Evolutionary conservation across 371 early-diverging fungal genomes (phyloP), one percentile per base, ranked within the genome.

Genomic region (Smittium mucronatum): DNA sequence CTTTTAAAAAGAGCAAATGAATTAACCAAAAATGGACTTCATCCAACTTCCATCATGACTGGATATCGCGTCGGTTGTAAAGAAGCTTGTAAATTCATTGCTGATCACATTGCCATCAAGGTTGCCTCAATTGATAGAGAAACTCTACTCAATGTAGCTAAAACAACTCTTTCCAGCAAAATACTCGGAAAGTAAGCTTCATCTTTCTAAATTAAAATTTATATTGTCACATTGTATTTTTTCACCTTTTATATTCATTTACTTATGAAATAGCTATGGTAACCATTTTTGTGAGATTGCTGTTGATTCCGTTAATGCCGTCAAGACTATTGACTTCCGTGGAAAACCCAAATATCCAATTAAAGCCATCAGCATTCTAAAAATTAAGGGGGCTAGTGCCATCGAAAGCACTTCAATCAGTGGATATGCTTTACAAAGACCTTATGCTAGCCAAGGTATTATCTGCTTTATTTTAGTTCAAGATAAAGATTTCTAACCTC

Each of bases 361-460:
- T 76, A 95, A 95, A 78, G 92, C 97, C 58, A 93, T 99, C 76
- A 99, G 99, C 79, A 88, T 99, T 69, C 82, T 99, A 63, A 99
- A 99, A 83, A 97, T 97, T 33, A 97, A 99, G 77, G 99, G 99
- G 68, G 93, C 93, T 79, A 88, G 90, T 57, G 93, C 94, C 57
- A 86, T 86, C 67, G 99, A 99, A 76, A 90, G 91, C 61, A 83
- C 85, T 70, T 87, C 96, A 71, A 84, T 97, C 58, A 89, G 92
- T 64, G 99, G 99, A 65, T 99, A 98, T 81, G 99, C 99, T 1
- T 83, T 99, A 69, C 99, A 99, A 87, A 97, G 98, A 80, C 95
- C 97, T 26, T 93, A 97, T 34, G 94, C 98, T 26, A 89, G 95
- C 61, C 97, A 98, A 75, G 95, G 94, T 63, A 70, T 59, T 28